Evolutionary conservation across 2,329 filamentous ascomycete genomes (phyloP), one percentile per base, ranked within the genome.

Genomic region (Alternaria brassicicola): DNA sequence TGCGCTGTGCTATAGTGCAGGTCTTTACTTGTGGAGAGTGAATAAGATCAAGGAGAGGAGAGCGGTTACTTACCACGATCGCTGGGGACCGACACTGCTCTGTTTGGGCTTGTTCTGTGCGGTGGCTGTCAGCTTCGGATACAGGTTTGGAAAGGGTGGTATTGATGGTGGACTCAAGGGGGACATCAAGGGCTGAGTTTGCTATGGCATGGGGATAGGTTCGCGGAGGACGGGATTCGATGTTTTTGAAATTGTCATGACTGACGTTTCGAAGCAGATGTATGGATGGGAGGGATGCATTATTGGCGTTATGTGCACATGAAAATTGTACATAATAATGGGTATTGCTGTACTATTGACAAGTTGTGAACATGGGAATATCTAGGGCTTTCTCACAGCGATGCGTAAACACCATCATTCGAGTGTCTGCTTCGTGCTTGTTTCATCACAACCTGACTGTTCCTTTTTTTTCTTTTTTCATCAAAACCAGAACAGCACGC

Each of bases 1-100:
- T 6, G 87, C 91, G 28, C 83, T 99, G n/a, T 78, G 90, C 55
- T 99, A 99, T 78, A 90, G 89, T 21, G 88, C 96, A 38, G 85
- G 84, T 46, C 86, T 96, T 52, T 99, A 97, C 75, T 81, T 97
- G 21, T 96, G 95, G 86, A 87, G 95, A 55, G 93, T 95, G 66
- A 83, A 86, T 62, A 92, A 92, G 61, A 98, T 98, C 73, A 86
- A 92, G 65, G 88, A 89, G 67, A 85, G 94, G 51, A 88, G 88
- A 63, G 92, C 90, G n/a, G 92, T 94, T 38, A 89, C 88, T 68
- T 99, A 95, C 78, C 95, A 98, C 76, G 95, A 99, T 76, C 89
- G 87, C 67, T 90, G 88, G 84, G 95, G 95, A 0, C 94, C 95
- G 0, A 93, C 85, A 4, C 79, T 88, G 21, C 83, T 99, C 30